Evolutionary conservation across 106 monocot species (phyloP).

Genomic region (Dendrobium officinale): DNA sequence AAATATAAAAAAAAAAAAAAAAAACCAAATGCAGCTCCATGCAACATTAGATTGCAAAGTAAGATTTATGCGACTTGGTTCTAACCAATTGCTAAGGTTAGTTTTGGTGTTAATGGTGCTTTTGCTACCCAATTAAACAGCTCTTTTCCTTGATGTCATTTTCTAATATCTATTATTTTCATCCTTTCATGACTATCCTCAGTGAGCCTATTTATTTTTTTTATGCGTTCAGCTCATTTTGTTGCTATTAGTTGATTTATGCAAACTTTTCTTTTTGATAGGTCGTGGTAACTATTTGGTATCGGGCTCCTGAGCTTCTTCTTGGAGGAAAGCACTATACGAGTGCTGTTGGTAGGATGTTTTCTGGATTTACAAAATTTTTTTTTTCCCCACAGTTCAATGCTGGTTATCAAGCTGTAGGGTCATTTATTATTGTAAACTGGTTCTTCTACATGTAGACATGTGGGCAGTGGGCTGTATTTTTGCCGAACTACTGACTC

Average conservation of each 20-base stretch:
- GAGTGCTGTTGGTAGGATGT: conserved; percentile 95
- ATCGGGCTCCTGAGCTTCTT: conserved; percentile 97
- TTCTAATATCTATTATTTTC: neutral
- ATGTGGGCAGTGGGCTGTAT: conserved; percentile 99
- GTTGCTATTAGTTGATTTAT: conserved; percentile 9
- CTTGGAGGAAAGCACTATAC: conserved; percentile 97
- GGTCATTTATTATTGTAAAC: neutral
- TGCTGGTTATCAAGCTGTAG: neutral
- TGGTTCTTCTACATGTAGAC: conserved; percentile 42
- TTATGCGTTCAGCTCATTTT: neutral
- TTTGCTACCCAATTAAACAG: neutral
- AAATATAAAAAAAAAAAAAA: neutral
- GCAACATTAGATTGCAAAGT: neutral
- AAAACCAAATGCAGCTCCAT: neutral
- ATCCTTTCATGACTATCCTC: neutral
- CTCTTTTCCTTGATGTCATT: neutral
- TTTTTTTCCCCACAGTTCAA: neutral
- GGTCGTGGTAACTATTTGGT: conserved; percentile 99
- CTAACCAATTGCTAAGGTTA: neutral
- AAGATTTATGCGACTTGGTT: neutral
- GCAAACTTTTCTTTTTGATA: conserved; percentile 20
- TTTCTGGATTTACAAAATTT: neutral
- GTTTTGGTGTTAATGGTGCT: neutral
- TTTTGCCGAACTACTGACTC: conserved; percentile 88
- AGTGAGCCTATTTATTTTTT: neutral